Percentiles rank a stretch among this genome's conserved stretches.
Conservation (phyloP, 225 moss, liverwort and hornwort genomes). For the Polytrichum commune region DNA sequence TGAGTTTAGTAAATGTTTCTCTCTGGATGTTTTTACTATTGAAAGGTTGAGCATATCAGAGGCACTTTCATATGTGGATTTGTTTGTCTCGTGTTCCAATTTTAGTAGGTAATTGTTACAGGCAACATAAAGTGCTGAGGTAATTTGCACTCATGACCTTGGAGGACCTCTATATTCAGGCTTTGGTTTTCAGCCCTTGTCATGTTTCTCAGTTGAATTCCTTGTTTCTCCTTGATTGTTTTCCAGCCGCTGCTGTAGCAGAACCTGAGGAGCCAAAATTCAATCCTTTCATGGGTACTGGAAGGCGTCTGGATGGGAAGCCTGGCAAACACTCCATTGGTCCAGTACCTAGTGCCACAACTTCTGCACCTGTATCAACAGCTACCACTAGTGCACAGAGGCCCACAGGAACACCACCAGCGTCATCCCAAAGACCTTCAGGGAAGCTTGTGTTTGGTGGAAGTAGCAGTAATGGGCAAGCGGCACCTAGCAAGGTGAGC, state of each 20-base stretch:
- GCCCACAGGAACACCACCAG: constrained; percentile 54
- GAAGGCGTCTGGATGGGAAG: constrained; percentile 90
- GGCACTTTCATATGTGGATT: no score
- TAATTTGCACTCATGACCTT: no score
- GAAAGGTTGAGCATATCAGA: neutral
- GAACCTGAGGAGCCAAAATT: constrained; percentile 77
- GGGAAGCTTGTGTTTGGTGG: constrained; percentile 95
- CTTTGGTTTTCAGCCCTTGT: no score
- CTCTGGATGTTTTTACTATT: neutral
- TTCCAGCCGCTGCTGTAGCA: constrained; percentile 36
- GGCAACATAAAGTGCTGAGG: no score
- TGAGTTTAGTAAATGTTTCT: neutral
- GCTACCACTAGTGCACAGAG: constrained; percentile 39
- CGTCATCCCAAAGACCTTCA: constrained; percentile 59
- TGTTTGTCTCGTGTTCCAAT: no score
- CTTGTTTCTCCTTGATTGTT: neutral
- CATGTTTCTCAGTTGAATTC: no score
- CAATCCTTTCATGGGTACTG: constrained; percentile 78
- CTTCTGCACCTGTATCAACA: constrained; percentile 30
- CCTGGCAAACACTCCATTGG: constrained; percentile 65
- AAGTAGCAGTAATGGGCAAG: constrained; percentile 53
- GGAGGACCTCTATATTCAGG: no score
- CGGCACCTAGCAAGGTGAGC: constrained; percentile 51
- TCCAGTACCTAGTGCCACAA: constrained; percentile 30
- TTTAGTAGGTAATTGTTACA: no score